phyloP scores from a whole-genome alignment of 148 eudicot species.

The Rhododendron henanense region DNA sequence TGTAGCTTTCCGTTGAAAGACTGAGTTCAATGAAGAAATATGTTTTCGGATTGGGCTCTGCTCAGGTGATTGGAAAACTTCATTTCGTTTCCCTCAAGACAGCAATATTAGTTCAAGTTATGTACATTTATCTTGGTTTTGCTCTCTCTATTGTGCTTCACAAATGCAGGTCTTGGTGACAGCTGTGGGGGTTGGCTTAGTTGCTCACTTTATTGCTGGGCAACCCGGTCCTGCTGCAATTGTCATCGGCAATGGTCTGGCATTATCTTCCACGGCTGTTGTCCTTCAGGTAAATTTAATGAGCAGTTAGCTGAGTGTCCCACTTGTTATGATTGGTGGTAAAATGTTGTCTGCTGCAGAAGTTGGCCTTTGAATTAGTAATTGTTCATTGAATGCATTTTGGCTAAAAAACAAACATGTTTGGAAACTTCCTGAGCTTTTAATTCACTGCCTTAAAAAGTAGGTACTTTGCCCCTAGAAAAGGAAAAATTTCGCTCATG shows the following conservation, averaged over 20 bases:
- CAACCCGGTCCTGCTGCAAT: slow-evolving; percentile 92
- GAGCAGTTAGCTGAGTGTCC: background rate
- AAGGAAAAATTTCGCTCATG: background rate
- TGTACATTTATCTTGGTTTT: background rate
- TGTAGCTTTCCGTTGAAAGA: slow-evolving; percentile 97
- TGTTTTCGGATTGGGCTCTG: slow-evolving; percentile 97
- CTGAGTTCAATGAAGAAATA: slow-evolving; percentile 99
- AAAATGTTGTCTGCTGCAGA: background rate
- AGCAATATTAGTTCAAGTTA: slow-evolving; percentile 6
- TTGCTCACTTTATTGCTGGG: slow-evolving; percentile 69
- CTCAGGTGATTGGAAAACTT: slow-evolving; percentile 60
- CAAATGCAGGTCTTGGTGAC: slow-evolving; percentile 72
- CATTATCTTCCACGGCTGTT: slow-evolving; percentile 97
- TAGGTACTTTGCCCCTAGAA: background rate
- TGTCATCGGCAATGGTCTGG: slow-evolving; percentile 97
- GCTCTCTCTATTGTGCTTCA: background rate
- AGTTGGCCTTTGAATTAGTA: background rate
- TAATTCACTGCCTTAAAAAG: background rate
- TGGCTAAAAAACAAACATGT: background rate
- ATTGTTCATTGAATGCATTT: background rate
- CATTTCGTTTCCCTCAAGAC: background rate
- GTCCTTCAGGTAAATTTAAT: slow-evolving; percentile 77
- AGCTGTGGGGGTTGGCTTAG: slow-evolving; percentile 74
- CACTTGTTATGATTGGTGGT: background rate
- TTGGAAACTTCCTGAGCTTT: background rate